Base-by-base conservation (phyloP, 805 yeast genomes). In the Sugiyamaella valdiviana region DNA sequence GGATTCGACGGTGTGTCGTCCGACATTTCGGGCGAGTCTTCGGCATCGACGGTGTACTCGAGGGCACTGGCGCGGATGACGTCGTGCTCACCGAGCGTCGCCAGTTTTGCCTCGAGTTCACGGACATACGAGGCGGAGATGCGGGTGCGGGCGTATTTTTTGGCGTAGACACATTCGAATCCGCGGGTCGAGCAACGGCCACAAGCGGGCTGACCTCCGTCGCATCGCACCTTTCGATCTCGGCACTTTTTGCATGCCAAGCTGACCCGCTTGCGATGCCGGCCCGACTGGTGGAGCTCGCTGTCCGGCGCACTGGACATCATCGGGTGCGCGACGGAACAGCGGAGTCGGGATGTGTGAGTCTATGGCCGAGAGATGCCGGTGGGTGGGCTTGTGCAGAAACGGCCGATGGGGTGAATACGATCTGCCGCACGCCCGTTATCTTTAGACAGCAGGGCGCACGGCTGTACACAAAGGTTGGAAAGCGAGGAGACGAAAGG, bases 141-240 rank as follows among this genome's bases (percentile, higher is more conserved):
- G 4, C 38, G 45, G 2, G 51, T 37, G 2, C 51, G 23, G 26
- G 24, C 39, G 17, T 23, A 24, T 16, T 40, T 48, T 16, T 39
- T 22, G 2, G 42, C 23, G 29, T 46, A 51, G 14, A 29, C 22
- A 26, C 55, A 52, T 10, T 35, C 38, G 2, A 19, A 12, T 16
- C 43, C 29, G n/a, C 48, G 36, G 19, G 12, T 29, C 2, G 22
- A 17, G 40, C 55, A 52, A 32, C 51, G 37, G 3, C 36, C 26
- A 23, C 55, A 52, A 7, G 32, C 32, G 32, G 55, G 55, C 40
- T 50, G 51, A 12, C n/a, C 39, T 10, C 53, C 55, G 36, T 52
- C 55, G 26, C 55, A 52, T 9, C 46, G 40, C 14, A 47, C 48
- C 35, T 52, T 52, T 10, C 53, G 44, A 14, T 43, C 42, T n/a